A percentile compares a stretch with the other conserved stretches of the same genome.
phyloP scores from a whole-genome alignment of 768 basidiomycete species.

The Lactarius indigo region DNA sequence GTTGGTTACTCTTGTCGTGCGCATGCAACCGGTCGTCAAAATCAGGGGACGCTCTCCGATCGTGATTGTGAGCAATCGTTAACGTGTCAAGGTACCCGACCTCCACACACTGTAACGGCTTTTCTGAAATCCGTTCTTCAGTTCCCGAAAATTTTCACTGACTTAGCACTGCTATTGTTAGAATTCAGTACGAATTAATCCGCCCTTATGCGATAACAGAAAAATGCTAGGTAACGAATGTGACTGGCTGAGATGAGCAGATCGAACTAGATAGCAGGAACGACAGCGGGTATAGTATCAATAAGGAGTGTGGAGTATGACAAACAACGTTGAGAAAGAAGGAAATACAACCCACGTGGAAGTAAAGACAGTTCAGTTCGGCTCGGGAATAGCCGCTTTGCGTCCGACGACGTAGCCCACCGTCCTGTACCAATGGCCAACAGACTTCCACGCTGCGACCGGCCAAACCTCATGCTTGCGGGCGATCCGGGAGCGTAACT shows the following conservation, averaged over 20 bases:
- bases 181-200: neutral
- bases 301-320: neutral
- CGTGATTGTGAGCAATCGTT: too few relatives aligned
- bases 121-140: too few relatives aligned
- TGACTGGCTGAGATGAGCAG: neutral
- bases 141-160: neutral
- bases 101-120: too few relatives aligned
- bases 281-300: neutral
- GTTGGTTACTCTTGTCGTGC: too few relatives aligned
- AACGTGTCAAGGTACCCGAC: too few relatives aligned
- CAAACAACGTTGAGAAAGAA: neutral
- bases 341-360: neutral
- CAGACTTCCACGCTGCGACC: neutral
- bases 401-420: neutral
- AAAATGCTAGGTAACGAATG: neutral
- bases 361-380: neutral
- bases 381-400: conserved; percentile 15
- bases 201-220: neutral
- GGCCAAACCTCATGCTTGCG: neutral
- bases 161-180: neutral
- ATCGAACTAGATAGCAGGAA: neutral
- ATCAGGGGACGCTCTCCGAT: too few relatives aligned
- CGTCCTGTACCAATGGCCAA: conserved; percentile 6
- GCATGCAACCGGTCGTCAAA: too few relatives aligned
- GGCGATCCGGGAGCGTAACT: conserved; percentile 9